These are phyloP conservation scores for Pyrenophora seminiperda DNA, from an alignment of 2,329 filamentous ascomycete species.

Conservation along the genomic window DNA sequence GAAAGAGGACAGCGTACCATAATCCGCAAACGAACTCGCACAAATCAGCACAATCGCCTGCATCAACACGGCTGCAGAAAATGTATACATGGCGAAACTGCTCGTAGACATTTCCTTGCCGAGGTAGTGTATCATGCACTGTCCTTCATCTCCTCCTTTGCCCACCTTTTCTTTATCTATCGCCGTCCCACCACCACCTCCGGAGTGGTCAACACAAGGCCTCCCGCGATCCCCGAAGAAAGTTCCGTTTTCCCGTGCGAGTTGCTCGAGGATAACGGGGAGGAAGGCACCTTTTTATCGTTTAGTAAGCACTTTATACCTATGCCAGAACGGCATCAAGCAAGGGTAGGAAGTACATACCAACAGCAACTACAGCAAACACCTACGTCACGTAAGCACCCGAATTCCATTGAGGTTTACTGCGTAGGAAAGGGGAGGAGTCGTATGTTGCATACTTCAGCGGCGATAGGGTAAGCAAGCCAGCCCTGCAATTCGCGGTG, in stretches of 20 bases:
- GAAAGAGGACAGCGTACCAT: conserved; percentile 63
- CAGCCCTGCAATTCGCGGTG: conserved; percentile 80
- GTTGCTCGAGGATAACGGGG: conserved; percentile 86
- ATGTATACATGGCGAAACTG: conserved; percentile 95
- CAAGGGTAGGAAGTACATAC: conserved; percentile 55
- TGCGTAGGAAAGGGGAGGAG: no score
- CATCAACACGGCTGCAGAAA: conserved; percentile 82
- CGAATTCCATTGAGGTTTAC: neutral
- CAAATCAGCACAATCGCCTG: conserved; percentile 89
- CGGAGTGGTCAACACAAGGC: conserved; percentile 70
- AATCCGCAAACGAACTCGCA: conserved; percentile 90
- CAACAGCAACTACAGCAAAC: conserved; percentile 85
- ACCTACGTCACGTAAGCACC: conserved; percentile 49
- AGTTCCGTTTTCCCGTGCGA: conserved; percentile 86
- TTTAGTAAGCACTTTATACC: neutral
- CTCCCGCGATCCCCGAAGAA: conserved; percentile 74
- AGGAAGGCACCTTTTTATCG: conserved; percentile 77
- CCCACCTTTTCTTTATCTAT: no score
- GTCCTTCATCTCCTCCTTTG: conserved; percentile 43
- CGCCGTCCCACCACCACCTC: no score
- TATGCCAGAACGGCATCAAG: neutral
- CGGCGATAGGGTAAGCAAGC: conserved; percentile 90
- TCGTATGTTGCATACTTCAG: conserved; percentile 69
- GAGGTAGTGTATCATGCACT: conserved; percentile 79
- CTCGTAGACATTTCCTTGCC: conserved; percentile 85